These are phyloP conservation scores for Tribonema minus DNA, from an alignment of 108 stramenopile genomes.

Conservation along the genomic window DNA sequence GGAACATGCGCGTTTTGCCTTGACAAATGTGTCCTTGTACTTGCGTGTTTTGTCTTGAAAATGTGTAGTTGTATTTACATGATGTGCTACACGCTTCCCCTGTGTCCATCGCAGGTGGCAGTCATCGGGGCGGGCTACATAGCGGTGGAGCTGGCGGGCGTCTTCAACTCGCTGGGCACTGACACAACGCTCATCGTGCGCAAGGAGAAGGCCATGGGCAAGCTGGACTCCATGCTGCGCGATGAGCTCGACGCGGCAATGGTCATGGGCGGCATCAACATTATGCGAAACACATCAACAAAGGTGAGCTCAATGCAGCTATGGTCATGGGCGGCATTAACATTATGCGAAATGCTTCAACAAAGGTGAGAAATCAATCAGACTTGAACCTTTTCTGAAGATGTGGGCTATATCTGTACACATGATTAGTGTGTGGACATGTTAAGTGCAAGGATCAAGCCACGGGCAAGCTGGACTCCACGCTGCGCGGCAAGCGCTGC, in stretches of 20 bases:
- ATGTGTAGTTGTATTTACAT: no score
- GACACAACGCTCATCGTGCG: conserved; percentile 68
- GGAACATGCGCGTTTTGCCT: no score
- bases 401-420: no score
- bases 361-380: no score
- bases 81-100: no score
- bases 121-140: conserved; percentile 88
- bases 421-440: no score
- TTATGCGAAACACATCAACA: conserved; percentile 18
- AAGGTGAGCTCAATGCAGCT: conserved; percentile 18
- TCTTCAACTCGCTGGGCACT: conserved; percentile 70
- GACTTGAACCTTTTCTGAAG: no score
- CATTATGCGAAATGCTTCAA: conserved; percentile 3
- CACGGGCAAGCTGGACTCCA: conserved; percentile 68
- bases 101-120: no score
- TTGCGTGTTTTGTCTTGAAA: no score
- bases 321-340: conserved; percentile 67
- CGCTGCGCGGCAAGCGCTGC: conserved; percentile 61
- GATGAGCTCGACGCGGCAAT: conserved; percentile 67
- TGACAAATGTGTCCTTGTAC: no score
- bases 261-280: conserved; percentile 62
- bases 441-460: conserved; percentile 36
- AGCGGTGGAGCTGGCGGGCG: no score
- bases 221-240: conserved; percentile 68
- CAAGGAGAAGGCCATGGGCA: conserved; percentile 53